Conservation (phyloP, 2,329 filamentous ascomycete genomes). For the Bimuria novae-zelandiae region DNA sequence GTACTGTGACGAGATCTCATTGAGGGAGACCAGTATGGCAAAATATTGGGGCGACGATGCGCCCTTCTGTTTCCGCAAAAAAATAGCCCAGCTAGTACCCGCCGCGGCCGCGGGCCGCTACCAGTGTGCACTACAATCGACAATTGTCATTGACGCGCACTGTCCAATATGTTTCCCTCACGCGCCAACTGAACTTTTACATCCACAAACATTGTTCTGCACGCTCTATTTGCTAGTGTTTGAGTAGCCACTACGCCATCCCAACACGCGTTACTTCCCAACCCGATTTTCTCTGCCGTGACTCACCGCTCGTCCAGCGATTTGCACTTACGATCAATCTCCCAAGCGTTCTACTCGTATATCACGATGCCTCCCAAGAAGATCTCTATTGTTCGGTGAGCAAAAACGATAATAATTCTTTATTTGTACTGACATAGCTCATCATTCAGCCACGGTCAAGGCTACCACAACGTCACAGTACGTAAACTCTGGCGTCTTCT, state of each 20-base stretch:
- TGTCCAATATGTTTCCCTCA: not conserved
- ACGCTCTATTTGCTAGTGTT: not conserved
- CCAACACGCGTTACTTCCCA: not conserved
- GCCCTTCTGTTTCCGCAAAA: not conserved
- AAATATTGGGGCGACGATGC: not conserved
- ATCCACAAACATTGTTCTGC: not conserved
- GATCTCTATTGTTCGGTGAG: conserved; percentile 3
- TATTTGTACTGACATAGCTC: conserved; percentile 26
- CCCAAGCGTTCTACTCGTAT: not conserved
- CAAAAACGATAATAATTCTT: not conserved
- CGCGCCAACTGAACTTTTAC: not conserved
- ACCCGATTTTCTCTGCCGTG: conserved; percentile 1
- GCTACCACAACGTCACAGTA: conserved; percentile 70
- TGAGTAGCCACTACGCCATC: not conserved
- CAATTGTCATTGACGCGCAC: not conserved
- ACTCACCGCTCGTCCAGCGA: conserved; percentile 1
- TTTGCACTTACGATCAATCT: not conserved
- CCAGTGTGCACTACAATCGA: not conserved
- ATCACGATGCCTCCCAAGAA: not conserved
- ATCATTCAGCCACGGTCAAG: conserved; percentile 69
- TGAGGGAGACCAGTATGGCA: not conserved
- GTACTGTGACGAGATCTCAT: not conserved
- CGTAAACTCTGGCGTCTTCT: not conserved
- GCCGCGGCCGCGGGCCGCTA: conserved; percentile 1
- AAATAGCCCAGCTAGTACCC: not conserved